Evolutionary conservation across 352 stramenopile genomes (phyloP).

Genomic region (Phytophthora pseudosyringae): DNA sequence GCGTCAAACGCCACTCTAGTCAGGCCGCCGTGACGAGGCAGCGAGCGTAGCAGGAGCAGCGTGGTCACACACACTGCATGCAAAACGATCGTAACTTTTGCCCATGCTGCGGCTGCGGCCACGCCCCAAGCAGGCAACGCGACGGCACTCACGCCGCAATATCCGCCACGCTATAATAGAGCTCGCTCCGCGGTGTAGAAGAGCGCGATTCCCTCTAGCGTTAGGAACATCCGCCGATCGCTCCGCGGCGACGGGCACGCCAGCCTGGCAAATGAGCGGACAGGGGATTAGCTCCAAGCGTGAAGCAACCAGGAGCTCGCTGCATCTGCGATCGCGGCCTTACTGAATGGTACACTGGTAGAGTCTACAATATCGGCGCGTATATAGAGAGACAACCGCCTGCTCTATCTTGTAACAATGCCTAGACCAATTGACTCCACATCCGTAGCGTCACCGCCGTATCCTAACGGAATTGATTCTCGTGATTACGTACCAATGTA

Average conservation of each 20-base stretch:
- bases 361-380: too few relatives aligned
- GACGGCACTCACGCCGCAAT: conserved; percentile 24
- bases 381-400: too few relatives aligned
- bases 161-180: conserved; percentile 20
- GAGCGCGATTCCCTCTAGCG: conserved; percentile 30
- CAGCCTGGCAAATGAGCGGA: conserved; percentile 22
- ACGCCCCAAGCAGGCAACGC: conserved; percentile 10
- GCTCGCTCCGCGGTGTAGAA: conserved; percentile 18
- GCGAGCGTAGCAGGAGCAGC: conserved; percentile 26
- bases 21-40: conserved; percentile 26
- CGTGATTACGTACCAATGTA: too few relatives aligned
- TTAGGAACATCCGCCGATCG: conserved; percentile 21
- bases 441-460: too few relatives aligned
- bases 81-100: conserved; percentile 14
- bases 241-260: conserved; percentile 15
- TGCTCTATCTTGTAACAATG: too few relatives aligned
- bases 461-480: too few relatives aligned
- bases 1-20: conserved; percentile 26
- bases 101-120: conserved; percentile 11
- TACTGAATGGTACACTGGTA: too few relatives aligned
- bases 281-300: conserved; percentile 26
- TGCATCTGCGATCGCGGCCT: too few relatives aligned
- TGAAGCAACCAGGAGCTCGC: too few relatives aligned
- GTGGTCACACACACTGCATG: not conserved
- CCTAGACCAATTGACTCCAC: too few relatives aligned